phyloP scores from a whole-genome alignment of 305 asterid species.

The Fraxinus velutina region DNA sequence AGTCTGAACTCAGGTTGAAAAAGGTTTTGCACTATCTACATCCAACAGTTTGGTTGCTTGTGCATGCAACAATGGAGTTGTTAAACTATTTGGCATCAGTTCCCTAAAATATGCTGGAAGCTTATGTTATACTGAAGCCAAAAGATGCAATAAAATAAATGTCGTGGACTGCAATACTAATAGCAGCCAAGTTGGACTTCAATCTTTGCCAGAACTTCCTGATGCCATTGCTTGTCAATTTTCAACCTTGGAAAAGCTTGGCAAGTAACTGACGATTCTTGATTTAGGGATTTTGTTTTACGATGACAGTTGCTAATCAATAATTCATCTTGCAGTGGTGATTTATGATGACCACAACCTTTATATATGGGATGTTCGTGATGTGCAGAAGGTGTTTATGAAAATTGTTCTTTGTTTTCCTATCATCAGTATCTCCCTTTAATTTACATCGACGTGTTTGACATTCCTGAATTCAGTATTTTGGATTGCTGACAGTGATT shows the following conservation, averaged over 20 bases:
- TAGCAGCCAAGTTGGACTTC: conserved; percentile 29
- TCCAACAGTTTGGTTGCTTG: conserved; percentile 60
- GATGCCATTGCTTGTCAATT: conserved; percentile 72
- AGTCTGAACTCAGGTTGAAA: conserved; percentile 50
- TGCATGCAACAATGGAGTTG: conserved; percentile 64
- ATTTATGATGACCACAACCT: conserved; percentile 59
- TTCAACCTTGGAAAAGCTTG: conserved; percentile 56
- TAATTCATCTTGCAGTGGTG: conserved; percentile 49
- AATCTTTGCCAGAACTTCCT: conserved; percentile 35
- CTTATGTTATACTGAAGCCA: conserved; percentile 44
- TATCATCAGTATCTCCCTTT: conserved; percentile 9
- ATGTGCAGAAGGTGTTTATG: conserved; percentile 41
- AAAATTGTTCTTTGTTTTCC: not conserved
- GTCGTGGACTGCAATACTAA: conserved; percentile 27
- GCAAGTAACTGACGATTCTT: conserved; percentile 35
- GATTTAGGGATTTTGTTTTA: conserved; percentile 14
- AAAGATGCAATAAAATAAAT: conserved; percentile 34
- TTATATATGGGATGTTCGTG: conserved; percentile 54
- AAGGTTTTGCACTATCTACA: conserved; percentile 54
- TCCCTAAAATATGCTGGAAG: conserved; percentile 52
- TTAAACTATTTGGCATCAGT: conserved; percentile 38
- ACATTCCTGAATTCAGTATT: conserved; percentile 23
- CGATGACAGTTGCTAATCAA: conserved; percentile 25
- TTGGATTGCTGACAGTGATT: conserved; percentile 31
- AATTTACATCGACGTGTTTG: not conserved